These are phyloP conservation scores for Jasminum sambac DNA, from an alignment of 257 asterid species.

Conservation along the genomic window DNA sequence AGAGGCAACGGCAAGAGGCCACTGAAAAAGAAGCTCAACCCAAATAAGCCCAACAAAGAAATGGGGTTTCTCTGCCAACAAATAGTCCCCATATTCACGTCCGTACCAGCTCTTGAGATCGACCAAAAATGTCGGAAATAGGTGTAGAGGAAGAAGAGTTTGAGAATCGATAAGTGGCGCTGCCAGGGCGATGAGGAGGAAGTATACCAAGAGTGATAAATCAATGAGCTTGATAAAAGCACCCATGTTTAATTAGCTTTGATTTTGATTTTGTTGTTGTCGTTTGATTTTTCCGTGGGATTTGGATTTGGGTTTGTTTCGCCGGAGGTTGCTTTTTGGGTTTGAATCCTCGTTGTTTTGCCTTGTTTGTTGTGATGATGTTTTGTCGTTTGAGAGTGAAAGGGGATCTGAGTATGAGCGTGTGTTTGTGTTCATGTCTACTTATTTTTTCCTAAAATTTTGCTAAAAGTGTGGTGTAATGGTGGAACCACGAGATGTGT, in stretches of 20 bases:
- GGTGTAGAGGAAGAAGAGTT: slow-evolving; percentile 50
- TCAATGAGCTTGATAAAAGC: slow-evolving; percentile 54
- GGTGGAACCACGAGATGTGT: too few relatives aligned
- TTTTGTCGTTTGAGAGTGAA: slow-evolving; percentile 9
- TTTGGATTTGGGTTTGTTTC: slow-evolving; percentile 12
- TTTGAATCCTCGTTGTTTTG: background rate
- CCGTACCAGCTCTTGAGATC: slow-evolving; percentile 70
- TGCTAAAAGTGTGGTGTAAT: too few relatives aligned
- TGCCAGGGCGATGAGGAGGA: slow-evolving; percentile 57
- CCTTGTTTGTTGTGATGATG: background rate
- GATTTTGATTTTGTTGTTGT: background rate
- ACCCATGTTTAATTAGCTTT: slow-evolving; percentile 41
- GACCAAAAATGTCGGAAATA: slow-evolving; percentile 58
- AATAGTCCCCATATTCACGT: slow-evolving; percentile 62
- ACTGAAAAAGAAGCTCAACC: slow-evolving; percentile 79
- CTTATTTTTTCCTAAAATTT: too few relatives aligned
- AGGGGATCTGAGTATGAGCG: slow-evolving; percentile 29
- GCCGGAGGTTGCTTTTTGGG: background rate
- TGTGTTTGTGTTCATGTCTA: too few relatives aligned
- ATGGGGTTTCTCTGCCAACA: slow-evolving; percentile 69
- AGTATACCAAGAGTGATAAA: slow-evolving; percentile 56
- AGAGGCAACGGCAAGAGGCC: slow-evolving; percentile 73
- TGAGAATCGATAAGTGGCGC: slow-evolving; percentile 87
- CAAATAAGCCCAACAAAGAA: slow-evolving; percentile 81
- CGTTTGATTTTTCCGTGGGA: background rate